Conservation (phyloP, 2,329 filamentous ascomycete genomes). For the Aureobasidium sp. region DNA sequence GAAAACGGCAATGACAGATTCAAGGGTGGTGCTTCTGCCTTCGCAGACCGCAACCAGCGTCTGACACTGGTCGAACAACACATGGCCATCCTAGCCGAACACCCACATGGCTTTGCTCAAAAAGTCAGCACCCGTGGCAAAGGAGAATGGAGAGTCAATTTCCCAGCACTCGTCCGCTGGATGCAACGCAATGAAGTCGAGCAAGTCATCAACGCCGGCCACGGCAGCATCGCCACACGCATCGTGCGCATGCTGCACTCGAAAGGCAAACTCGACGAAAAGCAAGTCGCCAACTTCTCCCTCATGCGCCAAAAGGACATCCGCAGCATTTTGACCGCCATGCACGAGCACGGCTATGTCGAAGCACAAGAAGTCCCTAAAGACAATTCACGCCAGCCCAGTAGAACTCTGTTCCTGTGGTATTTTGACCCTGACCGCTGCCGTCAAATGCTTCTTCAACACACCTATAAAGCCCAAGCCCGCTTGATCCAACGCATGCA, state of each 20-base stretch:
- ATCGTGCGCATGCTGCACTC: conserved; percentile 77
- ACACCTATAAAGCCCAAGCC: conserved; percentile 83
- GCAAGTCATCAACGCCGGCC: conserved; percentile 67
- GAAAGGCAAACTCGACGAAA: conserved; percentile 92
- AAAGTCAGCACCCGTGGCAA: conserved; percentile 55
- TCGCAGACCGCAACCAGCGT: conserved; percentile 31
- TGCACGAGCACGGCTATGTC: conserved; percentile 79
- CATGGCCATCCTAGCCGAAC: conserved; percentile 62
- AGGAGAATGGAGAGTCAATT: conserved; percentile 78
- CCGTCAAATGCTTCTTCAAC: conserved; percentile 62
- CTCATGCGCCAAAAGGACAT: conserved; percentile 81
- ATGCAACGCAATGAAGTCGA: conserved; percentile 75
- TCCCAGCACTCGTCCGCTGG: conserved; percentile 59
- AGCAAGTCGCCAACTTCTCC: conserved; percentile 69
- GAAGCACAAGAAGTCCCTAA: conserved; percentile 92
- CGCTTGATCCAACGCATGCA: conserved; percentile 72
- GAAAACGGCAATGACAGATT: conserved; percentile 11
- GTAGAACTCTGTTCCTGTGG: conserved; percentile 83
- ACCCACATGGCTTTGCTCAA: conserved; percentile 59
- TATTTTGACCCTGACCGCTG: conserved; percentile 75
- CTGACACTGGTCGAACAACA: conserved; percentile 61
- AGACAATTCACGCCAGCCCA: conserved; percentile 72
- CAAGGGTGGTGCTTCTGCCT: conserved; percentile 18
- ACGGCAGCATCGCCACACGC: conserved; percentile 68
- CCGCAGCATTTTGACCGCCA: conserved; percentile 71